phyloP scores from a whole-genome alignment of 495 filamentous ascomycete species.

The Cryomyces minteri region DNA sequence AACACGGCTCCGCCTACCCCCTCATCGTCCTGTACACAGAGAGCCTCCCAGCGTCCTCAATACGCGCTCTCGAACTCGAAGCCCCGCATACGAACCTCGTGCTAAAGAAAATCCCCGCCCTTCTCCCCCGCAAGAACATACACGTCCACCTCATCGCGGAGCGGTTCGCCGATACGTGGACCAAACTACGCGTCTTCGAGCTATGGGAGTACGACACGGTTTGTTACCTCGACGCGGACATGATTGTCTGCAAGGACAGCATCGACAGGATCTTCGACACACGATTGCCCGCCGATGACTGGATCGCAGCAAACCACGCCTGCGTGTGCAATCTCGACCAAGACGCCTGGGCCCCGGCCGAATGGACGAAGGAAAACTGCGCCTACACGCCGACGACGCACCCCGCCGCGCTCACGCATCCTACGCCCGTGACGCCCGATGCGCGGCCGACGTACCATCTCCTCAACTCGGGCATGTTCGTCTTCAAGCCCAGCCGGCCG shows the following conservation, averaged over 20 bases:
- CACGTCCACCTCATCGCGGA: slow-evolving; percentile 20
- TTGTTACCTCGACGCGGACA: slow-evolving; percentile 33
- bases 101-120: slow-evolving; percentile 16
- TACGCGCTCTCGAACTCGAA: slow-evolving; percentile 20
- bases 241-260: slow-evolving; percentile 23
- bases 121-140: slow-evolving; percentile 14
- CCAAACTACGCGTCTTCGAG: slow-evolving; percentile 33
- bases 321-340: slow-evolving; percentile 34
- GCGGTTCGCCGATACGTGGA: slow-evolving; percentile 35
- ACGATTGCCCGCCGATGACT: slow-evolving; percentile 13
- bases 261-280: slow-evolving; percentile 27
- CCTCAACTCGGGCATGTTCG: slow-evolving; percentile 24
- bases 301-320: slow-evolving; percentile 30
- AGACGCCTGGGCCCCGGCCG: slow-evolving; percentile 26
- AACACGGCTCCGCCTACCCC: slow-evolving; percentile 24
- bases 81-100: slow-evolving; percentile 17
- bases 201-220: slow-evolving; percentile 22
- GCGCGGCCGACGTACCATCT: slow-evolving; percentile 17
- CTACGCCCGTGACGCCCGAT: slow-evolving; percentile 8
- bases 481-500: slow-evolving; percentile 19
- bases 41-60: slow-evolving; percentile 10
- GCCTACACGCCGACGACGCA: slow-evolving; percentile 25
- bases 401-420: slow-evolving; percentile 13
- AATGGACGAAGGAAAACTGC: slow-evolving; percentile 31
- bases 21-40: slow-evolving; percentile 29